Base-by-base conservation (phyloP, 306 rosid genomes). In the Geum urbanum region DNA sequence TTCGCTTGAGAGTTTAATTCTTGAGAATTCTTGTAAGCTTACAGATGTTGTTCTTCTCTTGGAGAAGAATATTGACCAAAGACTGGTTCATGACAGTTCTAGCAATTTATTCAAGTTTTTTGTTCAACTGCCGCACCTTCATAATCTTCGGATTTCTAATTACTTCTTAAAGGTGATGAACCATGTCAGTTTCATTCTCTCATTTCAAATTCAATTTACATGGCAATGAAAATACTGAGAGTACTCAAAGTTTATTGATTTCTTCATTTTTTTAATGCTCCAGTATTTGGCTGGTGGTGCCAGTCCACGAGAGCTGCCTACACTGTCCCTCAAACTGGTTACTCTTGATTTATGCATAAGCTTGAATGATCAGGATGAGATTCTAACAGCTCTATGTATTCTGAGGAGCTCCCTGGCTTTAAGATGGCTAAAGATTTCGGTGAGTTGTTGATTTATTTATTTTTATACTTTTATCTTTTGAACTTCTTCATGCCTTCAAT, bases 341-440 rank as follows among this genome's bases (percentile, higher is more conserved):
- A 73, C 58, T 76, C 91, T 86, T 65, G 77, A 80, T 35, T 13
- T 84, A 39, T 66, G 77, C 65, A 75, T 86, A 32, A 70, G 75
- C 71, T 84, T 86, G 77, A 70, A 77, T 37, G 86, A 81, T 53
- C 6, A 15, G 39, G 79, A 81, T 40, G 86, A 84, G 79, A 61
- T 84, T 70, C 70, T 80, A 52, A 67, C 86, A 74, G 73, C 86
- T 58, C 74, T 81, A 40, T 84, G 80, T 85, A 63, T 86, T 13
- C 60, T 87, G 62, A 80, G 85, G 76, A 87, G 84, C 74, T 80
- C 85, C 37, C 92, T 89, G 62, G 75, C 77, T 76, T 78, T 84
- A 20, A 85, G 63, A 40, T 84, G 60, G 11, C 70, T 82, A 52
- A 82, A 80, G n/a, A 1, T 0, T 15, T 50, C n/a, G n/a, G n/a